Conservation (phyloP, 2,329 filamentous ascomycete genomes). For the Trichoderma semiorbis region DNA sequence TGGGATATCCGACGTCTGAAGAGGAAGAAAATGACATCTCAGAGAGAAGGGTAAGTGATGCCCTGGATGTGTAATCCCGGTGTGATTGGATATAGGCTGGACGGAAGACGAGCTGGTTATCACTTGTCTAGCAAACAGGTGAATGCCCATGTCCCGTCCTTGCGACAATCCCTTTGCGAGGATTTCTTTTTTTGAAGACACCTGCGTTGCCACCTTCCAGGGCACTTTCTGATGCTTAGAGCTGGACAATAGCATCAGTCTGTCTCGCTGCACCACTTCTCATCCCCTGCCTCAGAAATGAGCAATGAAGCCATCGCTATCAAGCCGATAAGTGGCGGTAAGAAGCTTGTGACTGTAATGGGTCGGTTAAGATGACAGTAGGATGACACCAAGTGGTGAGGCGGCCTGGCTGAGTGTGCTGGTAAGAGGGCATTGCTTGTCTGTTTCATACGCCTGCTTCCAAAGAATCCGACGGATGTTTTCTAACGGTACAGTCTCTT, state of each 20-base stretch:
- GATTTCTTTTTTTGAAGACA: too few relatives aligned
- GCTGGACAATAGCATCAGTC: background rate
- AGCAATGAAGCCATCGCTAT: background rate
- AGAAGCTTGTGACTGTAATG: background rate
- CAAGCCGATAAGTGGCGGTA: background rate
- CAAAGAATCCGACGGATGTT: background rate
- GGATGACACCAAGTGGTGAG: background rate
- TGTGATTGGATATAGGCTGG: background rate
- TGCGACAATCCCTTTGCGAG: background rate
- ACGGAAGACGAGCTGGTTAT: background rate
- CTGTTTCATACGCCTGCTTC: background rate
- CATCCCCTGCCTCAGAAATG: background rate
- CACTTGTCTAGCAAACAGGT: background rate
- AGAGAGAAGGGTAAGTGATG: background rate
- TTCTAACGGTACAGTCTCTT: background rate
- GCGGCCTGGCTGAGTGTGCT: background rate
- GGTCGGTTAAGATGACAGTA: background rate
- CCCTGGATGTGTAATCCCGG: background rate
- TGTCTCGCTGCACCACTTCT: background rate
- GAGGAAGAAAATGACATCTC: background rate
- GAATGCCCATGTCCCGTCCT: background rate
- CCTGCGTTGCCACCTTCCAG: background rate
- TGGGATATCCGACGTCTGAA: background rate
- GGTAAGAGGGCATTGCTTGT: background rate
- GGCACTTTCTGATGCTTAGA: background rate